Conservation (phyloP, 108 stramenopile species). For the Nannochloropsis salina region DNA sequence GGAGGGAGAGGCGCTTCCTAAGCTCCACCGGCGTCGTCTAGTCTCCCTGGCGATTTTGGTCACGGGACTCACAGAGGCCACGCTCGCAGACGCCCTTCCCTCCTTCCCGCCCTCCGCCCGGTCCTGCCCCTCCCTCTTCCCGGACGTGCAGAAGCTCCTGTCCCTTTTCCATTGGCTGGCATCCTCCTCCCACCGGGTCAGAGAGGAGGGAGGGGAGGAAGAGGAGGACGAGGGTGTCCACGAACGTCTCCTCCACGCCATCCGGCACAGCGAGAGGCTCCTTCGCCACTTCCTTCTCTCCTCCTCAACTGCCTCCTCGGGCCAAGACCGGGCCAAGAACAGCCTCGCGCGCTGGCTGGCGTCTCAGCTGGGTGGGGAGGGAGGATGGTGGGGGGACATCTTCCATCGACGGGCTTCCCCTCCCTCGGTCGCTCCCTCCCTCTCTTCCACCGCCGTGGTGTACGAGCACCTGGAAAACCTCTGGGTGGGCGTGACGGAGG, state of each 20-base stretch:
- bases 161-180: conserved; percentile 3
- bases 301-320: neutral
- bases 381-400: neutral
- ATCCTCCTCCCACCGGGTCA: neutral
- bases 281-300: neutral
- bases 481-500: neutral
- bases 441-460: neutral
- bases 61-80: neutral
- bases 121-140: neutral
- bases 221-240: neutral
- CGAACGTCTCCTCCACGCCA: neutral
- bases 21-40: neutral
- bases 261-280: neutral
- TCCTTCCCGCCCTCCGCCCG: neutral
- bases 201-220: neutral
- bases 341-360: neutral
- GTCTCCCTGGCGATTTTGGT: neutral
- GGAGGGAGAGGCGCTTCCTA: too few species aligned
- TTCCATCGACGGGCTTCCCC: neutral
- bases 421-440: neutral
- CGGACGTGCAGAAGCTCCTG: neutral
- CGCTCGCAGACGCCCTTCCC: neutral
- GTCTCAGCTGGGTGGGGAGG: neutral
- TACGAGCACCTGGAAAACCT: neutral
- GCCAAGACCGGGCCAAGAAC: neutral